Evolutionary conservation across 371 early-diverging fungal species (phyloP).

Genomic region (Mortierella sp.): DNA sequence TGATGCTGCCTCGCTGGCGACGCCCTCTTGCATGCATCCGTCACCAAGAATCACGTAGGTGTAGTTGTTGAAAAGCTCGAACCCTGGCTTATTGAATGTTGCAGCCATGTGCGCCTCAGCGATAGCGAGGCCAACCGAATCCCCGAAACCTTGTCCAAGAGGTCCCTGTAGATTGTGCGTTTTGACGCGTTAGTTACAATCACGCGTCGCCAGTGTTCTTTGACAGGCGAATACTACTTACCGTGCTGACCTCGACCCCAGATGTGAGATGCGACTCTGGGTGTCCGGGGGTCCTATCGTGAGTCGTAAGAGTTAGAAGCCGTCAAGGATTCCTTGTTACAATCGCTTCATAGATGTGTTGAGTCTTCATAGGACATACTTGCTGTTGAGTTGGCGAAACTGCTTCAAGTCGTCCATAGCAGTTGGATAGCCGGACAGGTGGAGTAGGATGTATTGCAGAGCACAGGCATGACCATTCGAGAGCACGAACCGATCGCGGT

Average conservation of each 20-base stretch:
- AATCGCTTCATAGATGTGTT: not conserved
- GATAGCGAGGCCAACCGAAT: conserved; percentile 97
- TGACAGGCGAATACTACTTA: conserved; percentile 6
- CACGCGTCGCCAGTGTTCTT: no score
- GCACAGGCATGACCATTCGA: conserved; percentile 99
- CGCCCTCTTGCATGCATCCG: conserved; percentile 99
- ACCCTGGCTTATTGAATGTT: conserved; percentile 90
- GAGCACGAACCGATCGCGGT: conserved; percentile 98
- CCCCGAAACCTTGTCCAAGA: conserved; percentile 97
- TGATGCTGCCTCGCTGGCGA: conserved; percentile 96
- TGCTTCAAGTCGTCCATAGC: conserved; percentile 93
- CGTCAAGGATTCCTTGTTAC: not conserved
- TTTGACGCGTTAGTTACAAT: conserved; percentile 4
- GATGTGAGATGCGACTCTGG: conserved; percentile 88
- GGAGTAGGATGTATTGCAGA: conserved; percentile 93
- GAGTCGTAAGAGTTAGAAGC: conserved; percentile 11
- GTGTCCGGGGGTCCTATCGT: conserved; percentile 91
- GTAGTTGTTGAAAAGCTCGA: conserved; percentile 84
- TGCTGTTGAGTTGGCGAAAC: conserved; percentile 92
- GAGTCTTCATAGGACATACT: conserved; percentile 57
- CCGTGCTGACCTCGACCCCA: conserved; percentile 97
- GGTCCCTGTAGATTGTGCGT: conserved; percentile 76
- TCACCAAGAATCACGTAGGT: conserved; percentile 96
- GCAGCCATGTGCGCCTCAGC: conserved; percentile 92
- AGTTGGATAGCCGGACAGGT: conserved; percentile 91